A percentile compares a stretch with the other conserved stretches of the same genome.
phyloP scores from a whole-genome alignment of 2,329 filamentous ascomycete genomes.

The Xylogone sp. region DNA sequence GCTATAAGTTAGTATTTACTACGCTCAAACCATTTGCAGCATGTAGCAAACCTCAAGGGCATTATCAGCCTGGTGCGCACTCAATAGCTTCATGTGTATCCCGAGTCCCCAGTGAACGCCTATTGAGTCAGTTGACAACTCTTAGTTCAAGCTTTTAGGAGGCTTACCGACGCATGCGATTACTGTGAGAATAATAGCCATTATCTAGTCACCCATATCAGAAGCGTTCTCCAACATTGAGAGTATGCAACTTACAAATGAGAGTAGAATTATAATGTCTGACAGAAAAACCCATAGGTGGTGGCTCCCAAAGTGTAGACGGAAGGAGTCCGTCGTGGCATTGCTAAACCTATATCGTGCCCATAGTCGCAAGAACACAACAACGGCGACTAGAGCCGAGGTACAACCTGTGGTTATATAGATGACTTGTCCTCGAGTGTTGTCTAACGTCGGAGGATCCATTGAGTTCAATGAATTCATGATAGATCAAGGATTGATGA shows the following conservation, averaged over 20 bases:
- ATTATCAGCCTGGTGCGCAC: not conserved
- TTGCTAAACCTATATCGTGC: constrained; percentile 8
- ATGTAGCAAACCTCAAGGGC: not conserved
- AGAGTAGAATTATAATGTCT: constrained; percentile 7
- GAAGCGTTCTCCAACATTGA: not conserved
- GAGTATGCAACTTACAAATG: constrained; percentile 5
- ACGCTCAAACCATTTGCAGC: not conserved
- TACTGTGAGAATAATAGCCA: not conserved
- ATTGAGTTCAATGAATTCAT: constrained; percentile 2
- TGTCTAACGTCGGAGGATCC: constrained; percentile 2
- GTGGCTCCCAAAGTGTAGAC: constrained; percentile 3
- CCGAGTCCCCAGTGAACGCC: not conserved
- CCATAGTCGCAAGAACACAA: constrained; percentile 10
- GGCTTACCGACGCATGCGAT: not conserved
- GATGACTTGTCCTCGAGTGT: constrained; percentile 5
- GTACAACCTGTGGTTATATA: constrained; percentile 1
- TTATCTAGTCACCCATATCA: not conserved
- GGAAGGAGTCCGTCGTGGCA: not conserved
- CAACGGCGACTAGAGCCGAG: constrained; percentile 5
- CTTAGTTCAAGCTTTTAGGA: not conserved
- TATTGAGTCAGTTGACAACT: not conserved
- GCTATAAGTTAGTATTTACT: constrained; percentile 1
- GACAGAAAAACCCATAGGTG: constrained; percentile 8
- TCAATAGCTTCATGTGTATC: not conserved
- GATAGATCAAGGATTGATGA: not conserved